Evolutionary conservation across 2,329 filamentous ascomycete genomes (phyloP), one percentile per base, ranked within the genome.

Genomic region (Calonectria ilicicola): DNA sequence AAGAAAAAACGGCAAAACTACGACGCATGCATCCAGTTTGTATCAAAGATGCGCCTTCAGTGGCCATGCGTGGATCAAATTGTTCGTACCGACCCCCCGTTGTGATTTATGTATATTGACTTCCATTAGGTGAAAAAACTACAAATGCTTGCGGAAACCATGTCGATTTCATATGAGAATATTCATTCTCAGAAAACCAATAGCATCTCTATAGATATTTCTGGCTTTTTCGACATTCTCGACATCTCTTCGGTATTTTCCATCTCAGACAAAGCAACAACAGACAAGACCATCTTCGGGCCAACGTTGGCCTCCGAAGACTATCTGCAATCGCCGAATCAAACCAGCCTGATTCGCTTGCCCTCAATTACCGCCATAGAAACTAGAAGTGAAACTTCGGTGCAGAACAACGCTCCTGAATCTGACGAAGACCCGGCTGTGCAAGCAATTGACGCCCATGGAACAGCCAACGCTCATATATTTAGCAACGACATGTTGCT

Each of bases 291-390:
- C 4, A 65, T 65, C 6, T 56, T 67, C 3, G 65, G 65, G 9
- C n/a, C 65, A 6, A 67, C 65, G 17, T 21, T 67, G 15, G 19
- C 27, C 6, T 46, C 4, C 15, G 17, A 67, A 27, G n/a, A 38
- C n/a, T 21, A 49, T 32, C 23, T 7, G 3, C 65, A 53, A 6
- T 32, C 38, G n/a, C n/a, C 35, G 9, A 58, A 19, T 9, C 23
- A 58, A 44, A 53, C 47, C 5, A 58, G 35, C 14, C 27, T 67
- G 2, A 38, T 27, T 6, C 35, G 65, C 4, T 67, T 67, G 26
- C 65, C 65, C 46, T 26, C 65, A 3, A 67, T 67, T 15, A 67
- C 65, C 2, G 21, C 35, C 15, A 67, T 67, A 44, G 65, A 32
- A 21, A 38, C 26, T 32, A 67, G 47, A 3, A 26, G 1, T 19